These are phyloP conservation scores for Phytophthora pisi DNA, from an alignment of 352 stramenopile species.

Conservation along the genomic window DNA sequence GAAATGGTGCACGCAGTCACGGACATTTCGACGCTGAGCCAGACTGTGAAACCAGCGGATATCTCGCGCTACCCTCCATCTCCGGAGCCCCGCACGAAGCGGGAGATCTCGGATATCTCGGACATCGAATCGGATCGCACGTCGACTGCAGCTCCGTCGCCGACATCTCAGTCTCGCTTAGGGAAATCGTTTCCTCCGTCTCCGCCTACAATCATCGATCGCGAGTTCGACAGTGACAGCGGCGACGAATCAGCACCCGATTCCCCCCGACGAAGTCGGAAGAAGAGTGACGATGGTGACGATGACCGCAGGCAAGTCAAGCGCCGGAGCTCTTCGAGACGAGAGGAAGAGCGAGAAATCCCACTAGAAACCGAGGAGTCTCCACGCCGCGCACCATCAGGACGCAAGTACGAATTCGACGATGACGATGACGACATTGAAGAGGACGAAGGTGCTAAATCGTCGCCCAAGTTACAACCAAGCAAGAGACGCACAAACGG, in stretches of 20 bases:
- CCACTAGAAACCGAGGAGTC: constrained; percentile 12
- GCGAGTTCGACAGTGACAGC: constrained; percentile 31
- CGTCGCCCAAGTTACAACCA: constrained; percentile 18
- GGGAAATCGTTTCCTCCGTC: constrained; percentile 19
- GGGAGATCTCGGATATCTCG: constrained; percentile 47
- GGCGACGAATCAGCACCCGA: constrained; percentile 21
- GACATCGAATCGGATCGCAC: constrained; percentile 41
- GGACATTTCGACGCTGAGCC: constrained; percentile 62
- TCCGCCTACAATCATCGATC: constrained; percentile 23
- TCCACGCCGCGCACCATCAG: constrained; percentile 10
- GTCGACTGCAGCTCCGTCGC: constrained; percentile 26
- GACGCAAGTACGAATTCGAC: constrained; percentile 2
- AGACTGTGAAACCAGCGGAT: constrained; percentile 20
- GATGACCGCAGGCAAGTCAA: constrained; percentile 13
- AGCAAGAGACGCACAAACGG: constrained; percentile 75
- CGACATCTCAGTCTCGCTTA: constrained; percentile 15
- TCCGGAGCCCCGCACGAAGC: constrained; percentile 32
- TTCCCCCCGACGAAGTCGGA: constrained; percentile 17
- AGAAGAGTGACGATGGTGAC: constrained; percentile 17
- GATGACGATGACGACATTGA: constrained; percentile 26
- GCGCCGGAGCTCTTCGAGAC: constrained; percentile 1
- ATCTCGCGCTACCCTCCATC: constrained; percentile 23
- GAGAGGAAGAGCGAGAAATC: constrained; percentile 2
- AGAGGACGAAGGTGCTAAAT: constrained; percentile 13
- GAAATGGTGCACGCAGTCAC: constrained; percentile 48